Base-by-base conservation (phyloP, 2,329 filamentous ascomycete genomes). In the Calycina herbarum region DNA sequence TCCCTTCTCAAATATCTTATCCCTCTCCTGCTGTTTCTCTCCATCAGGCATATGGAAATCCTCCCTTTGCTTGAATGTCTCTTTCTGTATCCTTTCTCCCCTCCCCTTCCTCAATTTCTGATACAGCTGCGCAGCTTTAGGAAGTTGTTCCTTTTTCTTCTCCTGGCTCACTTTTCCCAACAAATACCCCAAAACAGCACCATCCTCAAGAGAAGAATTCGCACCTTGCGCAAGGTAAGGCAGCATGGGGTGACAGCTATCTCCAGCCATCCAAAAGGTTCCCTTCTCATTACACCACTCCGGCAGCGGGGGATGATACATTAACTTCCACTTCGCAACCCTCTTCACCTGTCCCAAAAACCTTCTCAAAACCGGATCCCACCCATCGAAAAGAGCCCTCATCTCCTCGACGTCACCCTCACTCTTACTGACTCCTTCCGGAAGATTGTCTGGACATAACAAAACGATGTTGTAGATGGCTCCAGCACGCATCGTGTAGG, bases 271-370 rank as follows among this genome's bases (percentile, higher is more conserved):
- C 31, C 69, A 63, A 31, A 71, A 68, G 2, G 65, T 74, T 1
- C 73, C 73, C 8, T 68, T 24, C 29, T 66, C 31, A 51, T 72
- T 73, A 0, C 67, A 67, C 74, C 73, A 76, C 13, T 68, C 64
- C 2, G 64, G 51, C 1, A 71, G 59, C 68, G 72, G 75, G 77
- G 79, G 74, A 79, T 77, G 62, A 79, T 75, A 63, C 85, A 90
- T 87, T 40, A 92, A 75, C 73, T 86, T 89, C 89, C 89, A 92
- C 75, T 91, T 91, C 48, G 87, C 83, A 0, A 90, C 86, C 1
- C 77, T 80, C 45, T 84, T 81, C 0, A 90, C 86, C 56, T 82
- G 80, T 2, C 77, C 76, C 13, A 82, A 68, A 58, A 82, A 79
- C 62, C 76, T 74, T 0, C 67, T 73, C 31, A 84, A 63, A 58